Percentiles rank a stretch among this genome's conserved stretches.
Evolutionary conservation across 2,329 filamentous ascomycete species (phyloP).

Genomic region (Thyridium curvatum): DNA sequence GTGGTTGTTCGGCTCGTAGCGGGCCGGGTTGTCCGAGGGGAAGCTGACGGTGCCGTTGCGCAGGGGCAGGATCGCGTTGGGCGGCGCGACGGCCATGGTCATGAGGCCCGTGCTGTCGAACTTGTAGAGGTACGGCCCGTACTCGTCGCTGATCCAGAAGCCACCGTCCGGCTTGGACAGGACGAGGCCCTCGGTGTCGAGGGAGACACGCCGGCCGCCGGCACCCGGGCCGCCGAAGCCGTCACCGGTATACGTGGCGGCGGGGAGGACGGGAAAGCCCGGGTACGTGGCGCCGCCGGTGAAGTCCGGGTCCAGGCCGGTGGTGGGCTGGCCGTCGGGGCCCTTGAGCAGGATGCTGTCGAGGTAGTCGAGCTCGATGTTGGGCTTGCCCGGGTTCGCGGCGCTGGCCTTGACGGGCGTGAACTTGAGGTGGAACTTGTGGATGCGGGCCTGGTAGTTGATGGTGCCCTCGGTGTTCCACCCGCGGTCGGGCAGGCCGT

Average conservation of each 20-base stretch:
- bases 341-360: constrained; percentile 60
- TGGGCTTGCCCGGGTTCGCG: constrained; percentile 46
- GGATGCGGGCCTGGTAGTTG: constrained; percentile 62
- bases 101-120: constrained; percentile 54
- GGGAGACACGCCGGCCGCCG: constrained; percentile 51
- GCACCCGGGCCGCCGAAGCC: constrained; percentile 58
- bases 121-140: constrained; percentile 64
- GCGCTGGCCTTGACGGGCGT: constrained; percentile 46
- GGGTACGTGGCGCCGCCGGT: constrained; percentile 45
- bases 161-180: constrained; percentile 47
- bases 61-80: constrained; percentile 56
- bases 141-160: constrained; percentile 68
- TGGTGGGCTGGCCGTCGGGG: constrained; percentile 54
- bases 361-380: constrained; percentile 55
- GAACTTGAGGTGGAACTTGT: constrained; percentile 59
- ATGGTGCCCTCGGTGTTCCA: constrained; percentile 70
- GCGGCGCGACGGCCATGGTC: constrained; percentile 57
- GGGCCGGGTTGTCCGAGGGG: constrained; percentile 56
- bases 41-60: constrained; percentile 55
- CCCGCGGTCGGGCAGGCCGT: constrained; percentile 59
- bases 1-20: constrained; percentile 43
- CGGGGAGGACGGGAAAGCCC: constrained; percentile 56
- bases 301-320: constrained; percentile 56
- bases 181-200: constrained; percentile 63
- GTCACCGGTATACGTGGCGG: constrained; percentile 58